Evolutionary conservation across 2,329 filamentous ascomycete species (phyloP).

Genomic region (Aspergillus terreus): DNA sequence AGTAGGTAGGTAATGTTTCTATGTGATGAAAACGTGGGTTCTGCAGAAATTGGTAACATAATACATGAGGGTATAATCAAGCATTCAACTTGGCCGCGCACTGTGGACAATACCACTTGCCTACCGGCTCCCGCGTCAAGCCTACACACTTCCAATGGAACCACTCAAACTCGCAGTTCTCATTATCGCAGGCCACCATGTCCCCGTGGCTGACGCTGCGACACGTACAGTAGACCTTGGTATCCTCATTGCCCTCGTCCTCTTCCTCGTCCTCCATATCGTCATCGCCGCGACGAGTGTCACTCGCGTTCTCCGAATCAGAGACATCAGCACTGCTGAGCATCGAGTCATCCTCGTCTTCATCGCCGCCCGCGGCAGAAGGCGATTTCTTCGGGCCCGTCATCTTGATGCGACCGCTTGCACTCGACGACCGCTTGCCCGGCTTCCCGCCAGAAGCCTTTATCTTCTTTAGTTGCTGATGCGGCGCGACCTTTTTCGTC

Average conservation of each 20-base stretch:
- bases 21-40: too few species aligned
- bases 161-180: conserved; percentile 62
- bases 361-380: conserved; percentile 38
- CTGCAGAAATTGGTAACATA: neutral
- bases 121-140: conserved; percentile 56
- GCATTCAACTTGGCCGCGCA: conserved; percentile 44
- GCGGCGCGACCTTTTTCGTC: conserved; percentile 54
- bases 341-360: conserved; percentile 52
- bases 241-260: conserved; percentile 53
- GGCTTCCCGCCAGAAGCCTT: conserved; percentile 33
- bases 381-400: conserved; percentile 39
- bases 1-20: too few species aligned
- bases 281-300: conserved; percentile 29
- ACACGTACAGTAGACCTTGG: conserved; percentile 64
- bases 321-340: conserved; percentile 49
- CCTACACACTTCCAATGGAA: conserved; percentile 65
- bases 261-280: conserved; percentile 46
- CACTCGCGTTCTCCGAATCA: conserved; percentile 41
- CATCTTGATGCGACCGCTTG: conserved; percentile 33
- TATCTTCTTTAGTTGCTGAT: conserved; percentile 46
- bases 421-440: conserved; percentile 42
- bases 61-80: conserved; percentile 13
- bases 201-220: conserved; percentile 63
- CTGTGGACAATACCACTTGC: conserved; percentile 56
- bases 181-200: conserved; percentile 67